Base-by-base conservation (phyloP, 495 filamentous ascomycete species). In the Neurospora sp. region DNA sequence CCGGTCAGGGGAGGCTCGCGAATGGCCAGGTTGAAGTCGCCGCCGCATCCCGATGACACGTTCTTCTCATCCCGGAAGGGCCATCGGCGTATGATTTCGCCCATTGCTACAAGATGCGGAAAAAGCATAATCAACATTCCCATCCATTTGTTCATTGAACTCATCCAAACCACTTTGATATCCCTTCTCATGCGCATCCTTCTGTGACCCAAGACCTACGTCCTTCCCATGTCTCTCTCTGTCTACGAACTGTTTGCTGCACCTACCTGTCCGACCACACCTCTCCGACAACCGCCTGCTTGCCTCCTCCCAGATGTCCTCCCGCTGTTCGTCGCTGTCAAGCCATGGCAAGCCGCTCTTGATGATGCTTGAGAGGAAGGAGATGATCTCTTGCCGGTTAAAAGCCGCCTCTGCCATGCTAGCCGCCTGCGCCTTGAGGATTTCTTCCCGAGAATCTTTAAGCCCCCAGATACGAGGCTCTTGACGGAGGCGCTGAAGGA, bases 1-100 rank as follows among this genome's bases (percentile, higher is more conserved):
- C 90, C 88, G 0, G 92, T 97, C 70, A 97, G 81, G 3, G 94
- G 89, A 0, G 96, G 96, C 77, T 99, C 96, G 74, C 94, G 88
- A 20, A 99, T 88, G 18, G 85, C 83, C 69, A 96, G 81, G 44
- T 90, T 86, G 74, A 92, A 86, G 0, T 76, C 18, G 53, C 27
- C 3, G 1, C 27, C 2, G 27, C 27, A 27, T 27, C 27, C 27
- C 27, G 27, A 27, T 27, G 27, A 27, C 27, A 27, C 27, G 27
- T 27, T 27, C 27, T 83, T 77, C 53, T 35, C 53, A 37, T 65
- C 27, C 27, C 14, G 53, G 37, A 98, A 90, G 3, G 81, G 82
- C 85, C 97, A 98, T 5, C 83, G 83, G 39, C 95, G 88, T 37
- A 87, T 90, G 73, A 97, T 87, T 68, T 92, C 89, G 0, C 91